Base-by-base conservation (phyloP, 179 eudicot genomes). In the Silene coronaria region DNA sequence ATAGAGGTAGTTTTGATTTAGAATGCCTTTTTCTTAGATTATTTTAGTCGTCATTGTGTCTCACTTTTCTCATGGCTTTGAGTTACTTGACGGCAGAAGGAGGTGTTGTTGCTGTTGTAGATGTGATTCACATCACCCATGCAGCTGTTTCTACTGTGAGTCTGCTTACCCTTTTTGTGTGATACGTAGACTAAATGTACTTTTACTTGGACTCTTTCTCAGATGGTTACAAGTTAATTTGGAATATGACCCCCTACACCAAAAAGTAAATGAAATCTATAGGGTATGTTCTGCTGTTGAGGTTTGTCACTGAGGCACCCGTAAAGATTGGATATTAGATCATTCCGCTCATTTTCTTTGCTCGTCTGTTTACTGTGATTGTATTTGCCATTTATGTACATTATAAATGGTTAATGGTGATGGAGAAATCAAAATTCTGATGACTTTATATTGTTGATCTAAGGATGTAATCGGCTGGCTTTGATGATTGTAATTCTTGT, bases 101-200 rank as follows among this genome's bases (percentile, higher is more conserved):
- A 71, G 70, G 46, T 62, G 83, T 87, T 60, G 98, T 90, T 83
- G 93, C 93, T 82, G 93, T 93, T 75, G 86, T 90, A 62, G 98
- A 93, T 87, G 98, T 93, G 75, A 89, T 93, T 70, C 90, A 84
- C 76, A 91, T 93, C 79, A 91, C 98, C 78, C 93, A 90, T 81
- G 96, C 97, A 79, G 97, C 97, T 58, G 83, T 93, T 71, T 87
- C 96, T 66, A 89, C 92, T 32, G 97, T 93, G 83, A 91, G 96
- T 87, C 71, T 55, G 71, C 62, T 68, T 38, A 34, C 28, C 48
- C 57, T 66, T 63, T 72, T 21, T 71, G 68, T 27, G 12, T 57
- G 70, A 74, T 53, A 58, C 24, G 9, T 53, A 27, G 45, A 45
- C 51, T 11, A 11, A 11, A 45, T 45, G 51, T 45, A 45, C 51